These are phyloP conservation scores for Sarocladium strictum DNA, from an alignment of 2,329 filamentous ascomycete species.

Conservation along the genomic window DNA sequence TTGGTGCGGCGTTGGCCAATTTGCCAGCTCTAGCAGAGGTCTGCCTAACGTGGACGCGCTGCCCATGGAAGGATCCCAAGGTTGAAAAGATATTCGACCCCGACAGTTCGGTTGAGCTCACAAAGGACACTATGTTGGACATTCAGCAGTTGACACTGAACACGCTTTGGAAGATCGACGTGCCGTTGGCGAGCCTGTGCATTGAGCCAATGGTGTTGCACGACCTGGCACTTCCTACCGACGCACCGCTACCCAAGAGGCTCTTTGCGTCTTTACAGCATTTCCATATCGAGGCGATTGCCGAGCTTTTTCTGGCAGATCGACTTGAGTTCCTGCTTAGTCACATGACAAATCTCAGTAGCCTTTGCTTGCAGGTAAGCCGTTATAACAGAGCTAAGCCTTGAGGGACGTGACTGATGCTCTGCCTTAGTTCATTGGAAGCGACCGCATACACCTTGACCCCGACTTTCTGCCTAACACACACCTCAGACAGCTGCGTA, in stretches of 20 bases:
- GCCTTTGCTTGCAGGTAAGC: constrained; percentile 12
- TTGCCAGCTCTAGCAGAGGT: constrained; percentile 17
- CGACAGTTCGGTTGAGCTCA: constrained; percentile 15
- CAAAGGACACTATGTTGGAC: constrained; percentile 11
- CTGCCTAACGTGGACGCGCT: constrained; percentile 18
- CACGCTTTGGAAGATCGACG: constrained; percentile 12
- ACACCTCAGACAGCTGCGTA: constrained; percentile 16
- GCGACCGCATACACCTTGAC: constrained; percentile 9
- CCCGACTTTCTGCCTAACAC: constrained; percentile 15
- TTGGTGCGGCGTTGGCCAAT: constrained; percentile 11
- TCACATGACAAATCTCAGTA: constrained; percentile 16
- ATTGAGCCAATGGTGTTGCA: constrained; percentile 16
- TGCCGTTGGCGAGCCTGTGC: constrained; percentile 15
- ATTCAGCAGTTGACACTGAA: constrained; percentile 17
- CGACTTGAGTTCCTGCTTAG: constrained; percentile 16
- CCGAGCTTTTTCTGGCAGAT: constrained; percentile 12
- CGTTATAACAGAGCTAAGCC: not conserved
- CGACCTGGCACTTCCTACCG: not conserved
- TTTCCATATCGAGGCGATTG: constrained; percentile 8
- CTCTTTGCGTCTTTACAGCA: constrained; percentile 1
- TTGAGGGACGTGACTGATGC: not conserved
- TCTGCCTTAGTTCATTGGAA: not conserved
- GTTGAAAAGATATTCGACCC: constrained; percentile 11
- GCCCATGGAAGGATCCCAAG: constrained; percentile 16
- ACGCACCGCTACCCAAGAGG: constrained; percentile 2